These are phyloP conservation scores for Cladosporium halotolerans DNA, from an alignment of 2,329 filamentous ascomycete genomes.

Conservation along the genomic window DNA sequence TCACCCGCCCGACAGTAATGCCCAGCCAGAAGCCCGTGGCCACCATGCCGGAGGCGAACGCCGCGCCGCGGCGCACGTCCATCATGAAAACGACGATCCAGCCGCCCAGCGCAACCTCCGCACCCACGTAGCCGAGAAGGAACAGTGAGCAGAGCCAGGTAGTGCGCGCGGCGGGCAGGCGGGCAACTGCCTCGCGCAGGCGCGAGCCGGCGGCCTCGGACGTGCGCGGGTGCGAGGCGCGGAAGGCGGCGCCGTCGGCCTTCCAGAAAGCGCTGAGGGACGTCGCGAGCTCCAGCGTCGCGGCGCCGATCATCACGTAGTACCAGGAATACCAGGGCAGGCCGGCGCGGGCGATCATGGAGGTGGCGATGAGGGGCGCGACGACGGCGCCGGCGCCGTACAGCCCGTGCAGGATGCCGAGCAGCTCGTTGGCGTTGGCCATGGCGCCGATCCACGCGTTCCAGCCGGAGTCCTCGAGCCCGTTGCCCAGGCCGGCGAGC, in stretches of 20 bases:
- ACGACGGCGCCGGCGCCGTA: slow-evolving; percentile 69
- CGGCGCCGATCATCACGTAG: slow-evolving; percentile 62
- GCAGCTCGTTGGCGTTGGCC: slow-evolving; percentile 65
- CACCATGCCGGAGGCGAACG: slow-evolving; percentile 68
- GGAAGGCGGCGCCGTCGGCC: slow-evolving; percentile 54
- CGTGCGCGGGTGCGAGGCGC: slow-evolving; percentile 43
- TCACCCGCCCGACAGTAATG: slow-evolving; percentile 65
- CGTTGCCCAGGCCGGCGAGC: slow-evolving; percentile 65
- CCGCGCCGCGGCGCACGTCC: slow-evolving; percentile 59
- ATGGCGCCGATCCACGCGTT: slow-evolving; percentile 65
- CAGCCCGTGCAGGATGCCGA: slow-evolving; percentile 65
- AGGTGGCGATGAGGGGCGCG: slow-evolving; percentile 63
- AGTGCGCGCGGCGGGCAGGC: slow-evolving; percentile 44
- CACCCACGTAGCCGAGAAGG: slow-evolving; percentile 70
- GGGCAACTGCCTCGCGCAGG: slow-evolving; percentile 46
- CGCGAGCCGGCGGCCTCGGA: slow-evolving; percentile 41
- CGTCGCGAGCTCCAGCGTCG: slow-evolving; percentile 50
- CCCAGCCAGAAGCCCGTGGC: slow-evolving; percentile 82
- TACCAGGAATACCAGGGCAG: slow-evolving; percentile 69
- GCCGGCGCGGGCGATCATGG: slow-evolving; percentile 59
- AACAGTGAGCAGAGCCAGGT: slow-evolving; percentile 72
- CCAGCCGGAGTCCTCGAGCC: slow-evolving; percentile 58
- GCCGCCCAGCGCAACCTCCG: slow-evolving; percentile 68
- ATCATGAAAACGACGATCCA: slow-evolving; percentile 89
- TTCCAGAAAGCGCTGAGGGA: slow-evolving; percentile 56